These are phyloP conservation scores for Tolypocladium cylindrosporum DNA, from an alignment of 2,329 filamentous ascomycete genomes.

Conservation along the genomic window DNA sequence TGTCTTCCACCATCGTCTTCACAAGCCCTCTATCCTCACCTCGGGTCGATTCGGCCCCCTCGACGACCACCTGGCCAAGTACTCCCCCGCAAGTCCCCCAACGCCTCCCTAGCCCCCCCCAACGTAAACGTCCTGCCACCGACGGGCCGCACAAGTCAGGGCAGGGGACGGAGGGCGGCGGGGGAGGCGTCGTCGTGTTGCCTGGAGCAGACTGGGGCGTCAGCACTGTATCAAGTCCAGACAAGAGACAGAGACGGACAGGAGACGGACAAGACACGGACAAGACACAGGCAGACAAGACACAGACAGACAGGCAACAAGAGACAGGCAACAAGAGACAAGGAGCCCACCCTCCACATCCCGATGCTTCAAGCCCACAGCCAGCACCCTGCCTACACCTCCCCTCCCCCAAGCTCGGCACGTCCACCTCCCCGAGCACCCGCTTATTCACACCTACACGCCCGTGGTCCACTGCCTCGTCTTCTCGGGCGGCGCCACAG, in stretches of 20 bases:
- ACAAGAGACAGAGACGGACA: no score
- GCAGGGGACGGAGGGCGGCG: not conserved
- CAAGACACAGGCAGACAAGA: no score
- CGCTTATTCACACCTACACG: slow-evolving; percentile 48
- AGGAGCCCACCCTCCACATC: not conserved
- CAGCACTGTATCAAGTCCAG: no score
- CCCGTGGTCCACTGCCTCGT: slow-evolving; percentile 43
- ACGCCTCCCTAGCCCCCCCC: slow-evolving; percentile 7
- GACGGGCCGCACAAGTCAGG: slow-evolving; percentile 22
- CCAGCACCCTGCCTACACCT: slow-evolving; percentile 22
- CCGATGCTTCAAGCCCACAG: not conserved
- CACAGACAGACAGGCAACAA: no score
- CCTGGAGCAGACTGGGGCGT: not conserved
- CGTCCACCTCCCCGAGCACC: slow-evolving; percentile 27
- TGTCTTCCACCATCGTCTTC: no score
- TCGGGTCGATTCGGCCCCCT: slow-evolving; percentile 10
- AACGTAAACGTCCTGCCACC: slow-evolving; percentile 31
- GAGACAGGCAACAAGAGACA: no score
- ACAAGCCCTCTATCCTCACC: not conserved
- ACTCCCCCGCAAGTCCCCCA: slow-evolving; percentile 44
- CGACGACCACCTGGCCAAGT: slow-evolving; percentile 48
- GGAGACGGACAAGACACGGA: no score
- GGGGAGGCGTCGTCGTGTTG: not conserved
- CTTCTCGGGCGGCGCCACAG: slow-evolving; percentile 2
- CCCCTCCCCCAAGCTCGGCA: slow-evolving; percentile 36